Evolutionary conservation across 192 early-diverging fungal genomes (phyloP), one percentile per base, ranked within the genome.

Genomic region (Geranomyces michiganensis): DNA sequence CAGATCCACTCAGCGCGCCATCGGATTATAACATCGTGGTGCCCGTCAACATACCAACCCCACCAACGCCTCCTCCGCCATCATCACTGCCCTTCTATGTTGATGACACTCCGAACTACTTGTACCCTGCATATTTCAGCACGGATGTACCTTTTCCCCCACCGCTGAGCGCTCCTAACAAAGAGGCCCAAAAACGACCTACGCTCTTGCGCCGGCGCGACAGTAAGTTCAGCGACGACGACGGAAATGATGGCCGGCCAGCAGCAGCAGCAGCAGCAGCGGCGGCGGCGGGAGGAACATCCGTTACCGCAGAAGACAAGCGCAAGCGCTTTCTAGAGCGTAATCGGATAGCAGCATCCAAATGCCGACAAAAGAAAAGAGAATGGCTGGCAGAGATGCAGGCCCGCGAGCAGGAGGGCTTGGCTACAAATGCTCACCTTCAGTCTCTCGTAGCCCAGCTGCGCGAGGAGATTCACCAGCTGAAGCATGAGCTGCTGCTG

Each of bases 301-400:
- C n/a, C n/a, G n/a, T n/a, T n/a, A n/a, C n/a, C n/a, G n/a, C n/a
- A n/a, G 75, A 83, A 15, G 79, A 78, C n/a, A 81, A 78, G 68
- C 62, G 81, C 24, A 44, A 70, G 31, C 71, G 66, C 48, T 78
- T 80, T 31, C 70, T 83, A 22, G 82, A 84, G 44, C 74, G 82
- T 31, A 83, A 83, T 55, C 73, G 82, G 21, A 14, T 79, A 8
- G 82, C 82, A 21, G 84, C 84, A 14, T 82, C 79, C 17, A 86
- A 87, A 78, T 86, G 84, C 67, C 64, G 84, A 46, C 76, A 78
- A 70, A 83, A 84, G 70, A 86, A 86, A 72, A 86, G 86, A 53
- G 29, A 69, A 66, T 86, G 82, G 76, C 53, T 79, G 46, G 61
- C 78, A 31, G 81, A 82, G 14, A 72, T 86, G 5, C 67, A 83